Evolutionary conservation across 768 basidiomycete species (phyloP), one percentile per base, ranked within the genome.

Genomic region (Boletus rex-veris): DNA sequence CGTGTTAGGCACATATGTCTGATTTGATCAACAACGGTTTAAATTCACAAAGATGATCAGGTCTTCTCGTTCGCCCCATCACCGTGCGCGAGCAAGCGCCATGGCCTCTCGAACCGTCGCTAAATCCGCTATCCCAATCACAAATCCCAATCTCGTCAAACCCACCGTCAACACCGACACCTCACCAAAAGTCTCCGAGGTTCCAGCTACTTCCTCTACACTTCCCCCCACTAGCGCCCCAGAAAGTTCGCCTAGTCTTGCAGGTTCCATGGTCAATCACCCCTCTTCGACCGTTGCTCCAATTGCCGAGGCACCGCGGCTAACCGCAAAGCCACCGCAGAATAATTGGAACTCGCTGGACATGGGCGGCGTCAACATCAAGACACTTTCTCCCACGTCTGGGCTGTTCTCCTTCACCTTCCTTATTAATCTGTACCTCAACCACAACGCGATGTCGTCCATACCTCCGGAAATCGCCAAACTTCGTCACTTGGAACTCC

Each of bases 311-410:
- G 79, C 80, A 19, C 80, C 84, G 41, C 80, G 86, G 64, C 83
- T 83, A 21, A 83, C 83, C 5, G 78, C 80, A 41, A 81, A 82
- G 58, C 83, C 86, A 7, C 84, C 88, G 44, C 81, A 83, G 66
- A 89, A 84, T 71, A 83, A 81, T 11, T 99, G 96, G 95, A 87
- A 74, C 28, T 90, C 91, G 18, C 75, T 99, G 45, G 97, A 99
- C 73, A 92, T 99, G 85, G 96, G 97, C 50, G 97, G 97, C 15
- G 86, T 97, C 60, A 83, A 84, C 59, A 84, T 99, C 67, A 96
- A 95, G 79, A 92, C 88, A 59, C 78, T 99, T 47, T 90, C 95
- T 35, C 74, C 84, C 6, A 78, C 74, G 7, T 88, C 86, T 43
- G 86, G 85, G 26, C 76, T 92, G 40, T 91, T 90, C 71, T 75